Conservation (phyloP, 768 basidiomycete species). For the Hygrocybe punicea region DNA sequence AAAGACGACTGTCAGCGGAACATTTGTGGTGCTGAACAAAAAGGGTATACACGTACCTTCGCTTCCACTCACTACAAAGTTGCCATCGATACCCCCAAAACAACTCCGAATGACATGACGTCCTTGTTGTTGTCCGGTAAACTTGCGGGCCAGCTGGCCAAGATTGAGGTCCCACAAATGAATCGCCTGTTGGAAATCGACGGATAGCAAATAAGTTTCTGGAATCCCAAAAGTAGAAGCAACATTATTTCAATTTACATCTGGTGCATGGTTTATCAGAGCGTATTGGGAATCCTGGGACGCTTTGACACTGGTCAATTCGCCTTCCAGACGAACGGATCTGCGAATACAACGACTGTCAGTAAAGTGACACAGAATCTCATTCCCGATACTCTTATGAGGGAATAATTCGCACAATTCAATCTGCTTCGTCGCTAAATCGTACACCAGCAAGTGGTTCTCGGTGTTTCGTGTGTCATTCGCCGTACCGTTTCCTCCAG, state of each 20-base stretch:
- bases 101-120: constrained; percentile 87
- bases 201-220: no score
- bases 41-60: constrained; percentile 92
- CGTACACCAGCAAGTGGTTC: constrained; percentile 73
- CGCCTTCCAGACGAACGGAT: constrained; percentile 65
- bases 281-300: constrained; percentile 84
- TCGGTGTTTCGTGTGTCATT: constrained; percentile 41
- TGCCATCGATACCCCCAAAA: constrained; percentile 86
- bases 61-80: constrained; percentile 89
- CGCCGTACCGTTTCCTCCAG: constrained; percentile 31
- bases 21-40: neutral
- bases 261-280: constrained; percentile 81
- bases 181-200: constrained; percentile 60
- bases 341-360: constrained; percentile 36
- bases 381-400: neutral
- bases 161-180: constrained; percentile 80
- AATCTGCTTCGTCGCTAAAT: constrained; percentile 62
- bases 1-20: neutral
- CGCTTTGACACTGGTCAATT: constrained; percentile 84
- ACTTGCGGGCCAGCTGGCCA: constrained; percentile 70
- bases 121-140: constrained; percentile 80
- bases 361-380: neutral
- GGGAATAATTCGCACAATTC: constrained; percentile 55
- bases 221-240: no score
- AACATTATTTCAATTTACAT: constrained; percentile 51